Conservation (phyloP, 2,329 filamentous ascomycete species). For the Eutypella sp. region DNA sequence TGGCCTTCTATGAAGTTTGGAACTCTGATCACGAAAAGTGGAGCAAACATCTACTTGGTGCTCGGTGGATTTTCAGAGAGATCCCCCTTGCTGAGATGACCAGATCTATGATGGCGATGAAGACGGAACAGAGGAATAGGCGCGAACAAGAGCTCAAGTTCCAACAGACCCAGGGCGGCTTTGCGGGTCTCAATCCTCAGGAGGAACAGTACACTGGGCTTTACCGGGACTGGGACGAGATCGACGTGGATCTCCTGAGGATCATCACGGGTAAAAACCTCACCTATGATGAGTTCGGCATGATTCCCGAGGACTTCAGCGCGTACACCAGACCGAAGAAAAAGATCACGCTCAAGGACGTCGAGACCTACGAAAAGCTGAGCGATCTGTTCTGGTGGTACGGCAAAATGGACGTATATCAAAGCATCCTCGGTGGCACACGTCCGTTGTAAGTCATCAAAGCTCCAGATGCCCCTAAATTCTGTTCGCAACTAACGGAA, state of each 20-base stretch:
- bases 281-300: conserved; percentile 50
- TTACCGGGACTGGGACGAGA: conserved; percentile 28
- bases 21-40: conserved; percentile 92
- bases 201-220: conserved; percentile 20
- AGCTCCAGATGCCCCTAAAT: conserved; percentile 1
- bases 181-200: not conserved
- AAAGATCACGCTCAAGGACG: conserved; percentile 52
- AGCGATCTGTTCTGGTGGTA: conserved; percentile 96
- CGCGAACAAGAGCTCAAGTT: not conserved
- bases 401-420: conserved; percentile 87
- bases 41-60: conserved; percentile 86
- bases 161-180: not conserved
- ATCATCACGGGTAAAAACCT: conserved; percentile 44
- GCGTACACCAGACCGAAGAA: conserved; percentile 25
- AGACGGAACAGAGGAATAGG: conserved; percentile 32
- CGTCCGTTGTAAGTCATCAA: conserved; percentile 66
- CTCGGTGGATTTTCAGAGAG: conserved; percentile 75
- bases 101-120: conserved; percentile 62
- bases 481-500: conserved; percentile 5
- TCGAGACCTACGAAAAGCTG: conserved; percentile 74
- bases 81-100: conserved; percentile 74
- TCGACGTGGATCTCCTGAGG: conserved; percentile 35
- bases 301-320: conserved; percentile 23
- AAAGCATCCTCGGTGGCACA: conserved; percentile 83
- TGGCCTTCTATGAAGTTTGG: conserved; percentile 93